A percentile compares a stretch with the other conserved stretches of the same genome.
Conservation (phyloP, 1,139 yeast species). For the Nadsonia commutata region DNA sequence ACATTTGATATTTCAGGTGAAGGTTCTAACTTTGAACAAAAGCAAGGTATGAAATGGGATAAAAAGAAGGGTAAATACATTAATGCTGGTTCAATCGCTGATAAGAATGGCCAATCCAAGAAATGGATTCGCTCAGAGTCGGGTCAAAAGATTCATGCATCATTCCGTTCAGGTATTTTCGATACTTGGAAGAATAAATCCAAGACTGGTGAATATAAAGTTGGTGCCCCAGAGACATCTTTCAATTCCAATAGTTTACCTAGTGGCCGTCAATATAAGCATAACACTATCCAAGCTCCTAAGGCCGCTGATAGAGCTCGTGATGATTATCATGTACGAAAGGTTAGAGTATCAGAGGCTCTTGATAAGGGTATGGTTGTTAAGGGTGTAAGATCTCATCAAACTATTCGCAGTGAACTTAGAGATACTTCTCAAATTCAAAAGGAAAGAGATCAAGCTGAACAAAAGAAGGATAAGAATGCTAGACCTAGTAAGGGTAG, state of each 20-base stretch:
- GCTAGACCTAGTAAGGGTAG: not conserved
- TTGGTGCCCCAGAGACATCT: conserved; percentile 36
- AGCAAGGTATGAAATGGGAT: conserved; percentile 83
- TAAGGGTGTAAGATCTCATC: conserved; percentile 35
- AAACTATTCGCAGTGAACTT: conserved; percentile 37
- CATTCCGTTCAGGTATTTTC: conserved; percentile 79
- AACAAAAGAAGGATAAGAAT: not conserved
- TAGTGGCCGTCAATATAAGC: conserved; percentile 37
- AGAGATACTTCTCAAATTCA: conserved; percentile 27
- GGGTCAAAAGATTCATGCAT: conserved; percentile 87
- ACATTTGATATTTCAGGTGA: conserved; percentile 76
- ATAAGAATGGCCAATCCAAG: conserved; percentile 14
- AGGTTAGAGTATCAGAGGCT: conserved; percentile 73
- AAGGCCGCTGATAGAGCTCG: conserved; percentile 77
- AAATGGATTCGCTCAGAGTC: conserved; percentile 89
- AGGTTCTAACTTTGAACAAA: conserved; percentile 37
- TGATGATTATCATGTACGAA: conserved; percentile 74
- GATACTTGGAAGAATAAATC: conserved; percentile 80
- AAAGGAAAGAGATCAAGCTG: not conserved
- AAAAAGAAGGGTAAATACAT: conserved; percentile 84
- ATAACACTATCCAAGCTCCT: conserved; percentile 67
- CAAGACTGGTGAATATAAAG: conserved; percentile 35
- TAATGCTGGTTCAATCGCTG: conserved; percentile 59
- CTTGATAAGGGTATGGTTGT: conserved; percentile 58
- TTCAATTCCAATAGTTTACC: conserved; percentile 12